Conservation (phyloP, 1,284 basidiomycete species). For the Ceratobasidium sp. region DNA sequence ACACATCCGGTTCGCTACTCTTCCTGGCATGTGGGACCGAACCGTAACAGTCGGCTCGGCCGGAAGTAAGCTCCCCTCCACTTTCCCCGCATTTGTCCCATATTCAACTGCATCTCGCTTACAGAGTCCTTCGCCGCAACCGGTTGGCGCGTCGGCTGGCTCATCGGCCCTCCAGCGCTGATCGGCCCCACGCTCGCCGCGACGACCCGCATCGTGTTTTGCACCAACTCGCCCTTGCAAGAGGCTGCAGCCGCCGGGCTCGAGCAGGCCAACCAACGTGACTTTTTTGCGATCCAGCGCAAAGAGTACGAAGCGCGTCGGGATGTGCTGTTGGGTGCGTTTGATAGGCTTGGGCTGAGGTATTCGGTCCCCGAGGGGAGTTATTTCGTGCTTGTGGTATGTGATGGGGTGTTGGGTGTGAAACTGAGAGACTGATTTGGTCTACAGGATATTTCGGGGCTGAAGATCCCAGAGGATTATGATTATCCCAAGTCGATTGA, state of each 20-base stretch:
- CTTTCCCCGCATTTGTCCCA: neutral
- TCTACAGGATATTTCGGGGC: conserved; percentile 78
- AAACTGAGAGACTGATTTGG: conserved; percentile 47
- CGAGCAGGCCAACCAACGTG: conserved; percentile 74
- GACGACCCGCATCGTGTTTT: conserved; percentile 94
- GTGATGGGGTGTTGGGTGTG: conserved; percentile 48
- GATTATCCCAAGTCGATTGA: conserved; percentile 80
- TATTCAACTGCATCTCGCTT: conserved; percentile 32
- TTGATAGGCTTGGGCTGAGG: conserved; percentile 86
- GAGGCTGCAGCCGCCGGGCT: conserved; percentile 91
- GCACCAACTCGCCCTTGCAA: conserved; percentile 90
- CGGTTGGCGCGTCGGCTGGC: conserved; percentile 98
- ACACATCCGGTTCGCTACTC: conserved; percentile 89
- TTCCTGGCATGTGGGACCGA: conserved; percentile 99
- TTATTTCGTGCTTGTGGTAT: conserved; percentile 88
- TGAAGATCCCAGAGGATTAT: conserved; percentile 87
- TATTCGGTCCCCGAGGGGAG: conserved; percentile 90
- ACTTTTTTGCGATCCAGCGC: conserved; percentile 84
- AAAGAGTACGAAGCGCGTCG: conserved; percentile 86
- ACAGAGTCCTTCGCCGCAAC: conserved; percentile 96
- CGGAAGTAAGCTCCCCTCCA: conserved; percentile 66
- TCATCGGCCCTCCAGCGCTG: conserved; percentile 87
- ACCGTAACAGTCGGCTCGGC: conserved; percentile 86
- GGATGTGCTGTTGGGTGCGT: conserved; percentile 74
- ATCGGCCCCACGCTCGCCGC: conserved; percentile 90